Percentiles rank a stretch among this genome's conserved stretches.
These are phyloP conservation scores for Syzygium grande DNA, from an alignment of 345 rosid species.

Conservation along the genomic window DNA sequence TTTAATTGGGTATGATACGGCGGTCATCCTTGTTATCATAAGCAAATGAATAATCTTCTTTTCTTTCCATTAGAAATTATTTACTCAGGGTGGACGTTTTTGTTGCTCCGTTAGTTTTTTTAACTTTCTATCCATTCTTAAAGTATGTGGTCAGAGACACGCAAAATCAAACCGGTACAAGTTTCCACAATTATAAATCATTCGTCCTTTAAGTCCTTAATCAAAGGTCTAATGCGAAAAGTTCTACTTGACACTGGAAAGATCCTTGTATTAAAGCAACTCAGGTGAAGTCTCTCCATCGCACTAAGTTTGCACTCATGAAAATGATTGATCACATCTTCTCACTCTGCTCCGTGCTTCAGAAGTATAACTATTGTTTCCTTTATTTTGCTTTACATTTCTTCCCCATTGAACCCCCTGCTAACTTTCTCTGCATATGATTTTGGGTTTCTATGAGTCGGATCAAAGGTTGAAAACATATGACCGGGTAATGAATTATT, in stretches of 20 bases:
- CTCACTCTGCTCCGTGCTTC: too few relatives aligned
- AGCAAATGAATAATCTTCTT: neutral
- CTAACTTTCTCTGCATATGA: neutral
- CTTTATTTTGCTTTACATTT: neutral
- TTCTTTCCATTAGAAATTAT: neutral
- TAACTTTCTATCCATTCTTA: neutral
- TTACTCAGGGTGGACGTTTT: neutral
- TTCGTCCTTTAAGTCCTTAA: neutral
- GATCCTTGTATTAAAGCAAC: neutral
- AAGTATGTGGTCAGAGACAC: neutral
- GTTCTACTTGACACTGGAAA: neutral
- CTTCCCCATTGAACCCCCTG: neutral
- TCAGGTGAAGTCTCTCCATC: neutral
- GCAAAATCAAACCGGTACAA: neutral
- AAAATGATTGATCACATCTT: too few relatives aligned
- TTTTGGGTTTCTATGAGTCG: neutral
- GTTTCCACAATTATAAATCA: neutral
- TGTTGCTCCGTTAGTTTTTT: neutral
- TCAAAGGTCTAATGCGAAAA: neutral
- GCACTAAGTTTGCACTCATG: neutral
- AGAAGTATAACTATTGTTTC: too few relatives aligned
- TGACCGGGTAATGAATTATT: neutral
- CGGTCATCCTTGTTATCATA: neutral
- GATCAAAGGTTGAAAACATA: neutral
- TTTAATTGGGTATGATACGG: neutral